These are phyloP conservation scores for Ochromonadaceae sp. DNA, from an alignment of 352 stramenopile genomes.

Conservation along the genomic window DNA sequence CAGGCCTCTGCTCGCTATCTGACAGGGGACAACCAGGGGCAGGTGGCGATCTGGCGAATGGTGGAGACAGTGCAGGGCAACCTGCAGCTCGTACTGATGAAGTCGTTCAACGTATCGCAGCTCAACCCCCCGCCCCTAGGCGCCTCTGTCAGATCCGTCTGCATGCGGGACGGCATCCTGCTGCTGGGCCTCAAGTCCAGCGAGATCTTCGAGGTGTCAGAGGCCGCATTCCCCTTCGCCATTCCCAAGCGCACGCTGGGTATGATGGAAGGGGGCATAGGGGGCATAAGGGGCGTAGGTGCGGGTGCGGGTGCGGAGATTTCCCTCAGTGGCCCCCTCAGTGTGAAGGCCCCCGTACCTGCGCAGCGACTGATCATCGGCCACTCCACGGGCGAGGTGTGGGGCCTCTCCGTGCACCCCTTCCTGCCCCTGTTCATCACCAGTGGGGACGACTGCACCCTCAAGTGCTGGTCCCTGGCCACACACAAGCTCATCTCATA, in stretches of 20 bases:
- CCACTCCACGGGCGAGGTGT: slow-evolving; percentile 54
- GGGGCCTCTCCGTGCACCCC: slow-evolving; percentile 59
- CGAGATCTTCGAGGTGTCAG: slow-evolving; percentile 15
- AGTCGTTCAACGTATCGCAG: background rate
- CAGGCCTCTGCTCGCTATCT: no score
- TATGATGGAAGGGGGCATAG: background rate
- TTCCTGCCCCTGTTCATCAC: slow-evolving; percentile 57
- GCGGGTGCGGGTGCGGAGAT: slow-evolving; percentile 6
- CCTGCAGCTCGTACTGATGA: background rate
- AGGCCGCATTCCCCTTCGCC: background rate
- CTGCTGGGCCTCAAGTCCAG: background rate
- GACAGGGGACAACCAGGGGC: no score
- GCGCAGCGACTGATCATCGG: slow-evolving; percentile 25
- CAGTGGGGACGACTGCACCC: slow-evolving; percentile 56
- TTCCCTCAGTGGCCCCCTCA: background rate
- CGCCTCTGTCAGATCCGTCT: background rate
- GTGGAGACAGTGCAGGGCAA: background rate
- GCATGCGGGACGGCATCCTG: slow-evolving; percentile 2
- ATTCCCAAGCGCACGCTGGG: background rate
- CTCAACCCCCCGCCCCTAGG: background rate
- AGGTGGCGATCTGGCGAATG: background rate
- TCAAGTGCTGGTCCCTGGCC: slow-evolving; percentile 53
- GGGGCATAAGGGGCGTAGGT: background rate
- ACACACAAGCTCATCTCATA: background rate
- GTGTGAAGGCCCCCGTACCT: no score